Conservation (phyloP, 345 rosid species). For the Hibiscus trionum region DNA sequence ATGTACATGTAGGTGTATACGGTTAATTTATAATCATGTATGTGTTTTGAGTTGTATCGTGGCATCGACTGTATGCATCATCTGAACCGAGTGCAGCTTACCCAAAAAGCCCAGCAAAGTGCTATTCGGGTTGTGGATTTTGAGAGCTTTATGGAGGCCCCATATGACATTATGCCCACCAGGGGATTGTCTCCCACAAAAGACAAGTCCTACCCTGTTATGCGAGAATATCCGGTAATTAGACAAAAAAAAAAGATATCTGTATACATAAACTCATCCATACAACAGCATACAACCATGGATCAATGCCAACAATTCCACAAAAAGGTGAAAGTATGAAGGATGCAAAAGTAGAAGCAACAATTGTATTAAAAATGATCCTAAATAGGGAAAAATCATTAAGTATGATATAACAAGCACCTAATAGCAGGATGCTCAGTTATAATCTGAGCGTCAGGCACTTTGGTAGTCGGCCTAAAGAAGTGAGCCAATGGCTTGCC, state of each 20-base stretch:
- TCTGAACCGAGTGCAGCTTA: constrained; percentile 20
- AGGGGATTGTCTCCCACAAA: constrained; percentile 95
- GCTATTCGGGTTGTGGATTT: constrained; percentile 66
- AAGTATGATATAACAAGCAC: constrained; percentile 21
- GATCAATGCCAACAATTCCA: neutral
- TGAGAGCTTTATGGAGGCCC: constrained; percentile 83
- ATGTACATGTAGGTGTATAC: neutral
- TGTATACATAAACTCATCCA: neutral
- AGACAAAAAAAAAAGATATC: neutral
- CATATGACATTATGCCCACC: constrained; percentile 96
- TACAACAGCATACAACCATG: neutral
- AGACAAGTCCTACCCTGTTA: constrained; percentile 82
- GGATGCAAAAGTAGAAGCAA: neutral
- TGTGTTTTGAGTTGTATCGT: neutral
- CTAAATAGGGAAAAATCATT: neutral
- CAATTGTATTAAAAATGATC: neutral
- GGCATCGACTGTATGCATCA: neutral
- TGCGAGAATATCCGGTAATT: neutral
- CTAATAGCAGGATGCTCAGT: constrained; percentile 70
- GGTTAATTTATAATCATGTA: neutral
- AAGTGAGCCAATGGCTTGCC: constrained; percentile 96
- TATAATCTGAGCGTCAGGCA: constrained; percentile 87
- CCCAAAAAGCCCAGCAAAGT: constrained; percentile 85
- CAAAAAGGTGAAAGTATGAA: neutral
- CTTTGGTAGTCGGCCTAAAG: constrained; percentile 75